Evolutionary conservation across 805 yeast species (phyloP), one percentile per base, ranked within the genome.

Genomic region (Ogataea allantospora): DNA sequence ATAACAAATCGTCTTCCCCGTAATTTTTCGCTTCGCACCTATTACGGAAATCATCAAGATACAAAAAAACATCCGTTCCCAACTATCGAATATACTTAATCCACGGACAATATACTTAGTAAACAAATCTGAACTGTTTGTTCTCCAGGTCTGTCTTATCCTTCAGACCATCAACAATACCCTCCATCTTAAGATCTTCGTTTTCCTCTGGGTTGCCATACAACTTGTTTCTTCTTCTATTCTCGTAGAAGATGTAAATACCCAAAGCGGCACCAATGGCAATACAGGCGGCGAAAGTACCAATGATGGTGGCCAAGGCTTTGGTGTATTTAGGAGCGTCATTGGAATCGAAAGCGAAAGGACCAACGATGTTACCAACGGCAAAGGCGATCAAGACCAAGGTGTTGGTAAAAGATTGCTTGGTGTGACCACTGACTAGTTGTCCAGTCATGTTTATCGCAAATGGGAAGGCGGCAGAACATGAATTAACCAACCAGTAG

Each of bases 331-430:
- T 42, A 16, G 77, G 77, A 8, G 77, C 74, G 51, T 75, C 73
- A 11, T 38, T 48, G 3, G 57, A 51, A 26, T 60, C 59, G 53
- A 73, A 73, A 9, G 74, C 63, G 43, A 71, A 75, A 1, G 80
- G 78, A 4, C 81, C 80, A 30, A 66, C 61, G 37, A 72, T 56
- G 50, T 76, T 77, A 14, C 80, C 81, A 12, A 66, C 71, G 67
- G 39, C 39, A 10, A 29, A 35, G 6, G 33, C 24, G 28, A 74
- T 51, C 30, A 75, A 61, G 30, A 63, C 50, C 26, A 67, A 47
- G 4, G 76, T 73, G 47, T 65, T 71, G 3, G 65, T 65, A 6
- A 70, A 60, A 18, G 63, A 54, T 50, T 72, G 73, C 58, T 75
- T 76, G 13, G 80, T 73, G 49, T 71, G 73, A 9, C 80, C 80